Base-by-base conservation (phyloP, 2,329 filamentous ascomycete genomes). In the Apiospora rasikravindrae region DNA sequence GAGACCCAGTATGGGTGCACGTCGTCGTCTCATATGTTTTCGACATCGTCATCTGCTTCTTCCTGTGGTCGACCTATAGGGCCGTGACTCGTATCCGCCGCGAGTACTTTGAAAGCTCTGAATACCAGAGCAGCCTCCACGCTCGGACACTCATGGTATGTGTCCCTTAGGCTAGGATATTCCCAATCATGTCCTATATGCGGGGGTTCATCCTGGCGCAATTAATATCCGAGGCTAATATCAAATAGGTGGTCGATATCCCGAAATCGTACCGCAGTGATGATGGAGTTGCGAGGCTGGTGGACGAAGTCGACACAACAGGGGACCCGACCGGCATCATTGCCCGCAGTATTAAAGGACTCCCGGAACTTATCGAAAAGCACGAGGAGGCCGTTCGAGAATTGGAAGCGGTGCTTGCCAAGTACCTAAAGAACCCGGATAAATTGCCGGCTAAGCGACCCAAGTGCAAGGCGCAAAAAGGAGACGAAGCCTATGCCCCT, bases 51-150 rank as follows among this genome's bases (percentile, higher is more conserved):
- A 87, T 98, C 19, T 91, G 89, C 72, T 92, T 88, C 71, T 97
- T 97, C 76, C 84, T 99, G 42, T 99, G 95, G 95, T 92, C 88
- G 85, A 98, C 98, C 78, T 98, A 98, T 81, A 88, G 88, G 44
- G 92, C 90, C 67, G 88, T 99, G 26, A 83, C 91, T n/a, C 84
- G 85, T 45, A 83, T 99, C 74, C 89, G 95, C 74, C 90, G 94
- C 73, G 84, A 89, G 64, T 98, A 97, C 78, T 96, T 98, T 77
- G 89, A 96, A 78, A 96, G 91, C 77, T 87, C 92, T 0, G 96
- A 98, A 51, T 99, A 98, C 78, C 94, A 97, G 81, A 89, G 89
- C 72, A 97, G 94, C 81, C 85, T 98, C 71, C 94, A 98, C 82
- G 91, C 96, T 1, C 84, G 90, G 71, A 92, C 90, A 0, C 81